These are phyloP conservation scores for Lumnitzera racemosa DNA, from an alignment of 345 rosid genomes.

Conservation along the genomic window DNA sequence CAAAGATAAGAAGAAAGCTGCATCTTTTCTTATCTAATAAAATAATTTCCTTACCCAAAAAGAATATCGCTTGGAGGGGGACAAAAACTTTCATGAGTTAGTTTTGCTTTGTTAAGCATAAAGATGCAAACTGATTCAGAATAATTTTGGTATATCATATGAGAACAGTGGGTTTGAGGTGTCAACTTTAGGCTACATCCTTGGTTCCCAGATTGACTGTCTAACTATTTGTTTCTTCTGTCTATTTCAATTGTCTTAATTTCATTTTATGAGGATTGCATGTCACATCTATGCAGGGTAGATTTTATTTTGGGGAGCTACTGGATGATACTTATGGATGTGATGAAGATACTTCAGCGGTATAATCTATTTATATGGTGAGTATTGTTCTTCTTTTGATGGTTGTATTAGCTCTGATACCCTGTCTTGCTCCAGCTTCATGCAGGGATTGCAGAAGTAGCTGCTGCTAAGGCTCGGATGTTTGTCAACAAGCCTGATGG, in stretches of 20 bases:
- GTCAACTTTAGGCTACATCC: too few relatives aligned
- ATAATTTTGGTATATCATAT: too few relatives aligned
- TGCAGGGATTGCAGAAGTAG: slow-evolving; percentile 90
- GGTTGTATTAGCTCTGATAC: slow-evolving; percentile 13
- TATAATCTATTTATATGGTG: slow-evolving; percentile 22
- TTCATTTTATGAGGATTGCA: neutral
- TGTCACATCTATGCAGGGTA: slow-evolving; percentile 50
- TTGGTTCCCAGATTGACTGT: too few relatives aligned
- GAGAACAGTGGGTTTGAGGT: too few relatives aligned
- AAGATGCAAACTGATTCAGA: too few relatives aligned
- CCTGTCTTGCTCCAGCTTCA: slow-evolving; percentile 54
- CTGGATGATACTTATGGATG: slow-evolving; percentile 60
- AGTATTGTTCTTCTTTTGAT: slow-evolving; percentile 10
- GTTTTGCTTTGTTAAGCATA: too few relatives aligned
- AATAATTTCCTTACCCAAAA: too few relatives aligned
- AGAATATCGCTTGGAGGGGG: too few relatives aligned
- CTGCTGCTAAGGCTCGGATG: slow-evolving; percentile 97
- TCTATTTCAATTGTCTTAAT: neutral
- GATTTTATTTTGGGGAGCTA: slow-evolving; percentile 84
- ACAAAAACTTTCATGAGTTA: too few relatives aligned
- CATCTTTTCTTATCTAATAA: too few relatives aligned
- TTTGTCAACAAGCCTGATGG: slow-evolving; percentile 91
- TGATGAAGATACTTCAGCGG: slow-evolving; percentile 62
- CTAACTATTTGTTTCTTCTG: too few relatives aligned
- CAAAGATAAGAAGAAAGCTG: too few relatives aligned